Evolutionary conservation across 441 rosid genomes (phyloP), one percentile per base, ranked within the genome.

Genomic region (Adansonia madagascariensis): DNA sequence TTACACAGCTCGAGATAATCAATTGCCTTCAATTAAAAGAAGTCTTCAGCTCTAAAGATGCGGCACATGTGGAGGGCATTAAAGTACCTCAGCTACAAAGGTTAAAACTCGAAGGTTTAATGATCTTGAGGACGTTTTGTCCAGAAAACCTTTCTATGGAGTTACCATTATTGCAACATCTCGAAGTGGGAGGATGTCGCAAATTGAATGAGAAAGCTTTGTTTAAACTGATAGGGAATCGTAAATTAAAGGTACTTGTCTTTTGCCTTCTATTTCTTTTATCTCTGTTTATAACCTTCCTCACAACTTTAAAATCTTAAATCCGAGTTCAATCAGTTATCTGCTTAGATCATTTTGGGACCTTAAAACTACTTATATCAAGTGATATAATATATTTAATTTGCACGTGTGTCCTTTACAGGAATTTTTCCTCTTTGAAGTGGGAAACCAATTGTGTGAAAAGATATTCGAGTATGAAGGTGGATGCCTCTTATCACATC

Each of bases 181-280:
- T 70, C 35, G 41, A 70, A 70, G 74, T 70, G 43, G 74, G 15
- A 24, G 74, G 43, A 24, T 70, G 61, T 50, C 12, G 4, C 4
- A 2, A 50, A 8, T 31, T 70, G 14, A 15, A 47, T 39, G 41
- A 39, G 15, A 9, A 24, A 8, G 17, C 41, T 12, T 9, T 47
- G 52, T 47, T 11, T 47, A 8, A 47, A 47, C 11, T 47, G 12
- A 47, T 47, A 47, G 2, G 14, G 52, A 27, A 61, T 11, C 5
- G 52, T 24, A 7, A 5, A 12, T 27, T 61, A 5, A 27, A 24
- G 65, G 65, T 61, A 61, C 31, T 61, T 61, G 12, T 31, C 8
- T 57, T 61, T 61, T 15, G 31, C 4, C 39, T 27, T 10, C 11
- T 12, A 11, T 9, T 47, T 10, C 14, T 47, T 9, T 10, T 47